Base-by-base conservation (phyloP, 1,284 basidiomycete genomes). In the Rhodotorula sp. region DNA sequence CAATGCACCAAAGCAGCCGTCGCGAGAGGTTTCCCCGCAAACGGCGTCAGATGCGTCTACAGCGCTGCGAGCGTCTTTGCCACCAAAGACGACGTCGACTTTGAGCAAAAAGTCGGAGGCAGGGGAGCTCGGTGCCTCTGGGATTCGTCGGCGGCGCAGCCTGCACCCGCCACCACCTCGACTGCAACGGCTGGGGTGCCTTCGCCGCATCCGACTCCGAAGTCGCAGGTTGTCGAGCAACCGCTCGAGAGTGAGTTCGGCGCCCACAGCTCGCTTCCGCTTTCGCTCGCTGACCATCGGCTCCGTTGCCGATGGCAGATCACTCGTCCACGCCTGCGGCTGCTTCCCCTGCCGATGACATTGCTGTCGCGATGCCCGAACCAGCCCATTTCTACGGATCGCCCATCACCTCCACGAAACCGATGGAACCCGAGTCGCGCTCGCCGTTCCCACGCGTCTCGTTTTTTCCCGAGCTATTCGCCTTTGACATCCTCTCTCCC, bases 81-180 rank as follows among this genome's bases (percentile, higher is more conserved):
- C 4, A 61, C 53, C 55, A 20, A 48, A 4, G 66, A 56, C 2
- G 66, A 67, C 42, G 37, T 6, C 22, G 54, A 48, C 46, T 29
- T 67, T 29, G 66, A 67, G 60, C 29, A 33, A 20, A 17, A n/a
- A 26, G 33, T 49, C 46, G 66, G 66, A 18, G 66, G 66, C 15
- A 42, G 60, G 14, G 66, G 46, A 18, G 46, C 46, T 7, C 30
- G 15, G 17, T 67, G 66, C 48, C 8, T 24, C 42, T 67, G 66
- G 66, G 60, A 60, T 1, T 54, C 46, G n/a, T 3, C 37, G 54
- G 6, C 6, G n/a, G 10, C 48, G 42, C 53, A 15, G 51, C 6
- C 24, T 22, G 10, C 51, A 12, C n/a, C 49, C 22, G 22, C 49
- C 22, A 51, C 4, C 49, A n/a, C 24, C 22, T 51, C 49, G 22